Evolutionary conservation across 331 rosid genomes (phyloP), one percentile per base, ranked within the genome.

Genomic region (Pyrus hybrid): DNA sequence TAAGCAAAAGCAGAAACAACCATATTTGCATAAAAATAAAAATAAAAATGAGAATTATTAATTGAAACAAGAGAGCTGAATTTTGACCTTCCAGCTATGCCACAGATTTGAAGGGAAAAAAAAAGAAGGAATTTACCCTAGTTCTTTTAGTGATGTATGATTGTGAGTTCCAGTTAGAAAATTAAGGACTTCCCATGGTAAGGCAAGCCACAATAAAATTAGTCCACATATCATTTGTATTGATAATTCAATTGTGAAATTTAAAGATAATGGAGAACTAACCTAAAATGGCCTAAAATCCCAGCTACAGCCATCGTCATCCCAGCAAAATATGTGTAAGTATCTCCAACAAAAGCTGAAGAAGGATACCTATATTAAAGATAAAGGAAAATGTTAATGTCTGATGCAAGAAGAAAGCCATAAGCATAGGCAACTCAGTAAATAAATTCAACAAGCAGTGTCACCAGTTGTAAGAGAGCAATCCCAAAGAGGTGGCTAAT

Each of bases 261-360:
- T 54, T n/a, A 69, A 68, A 45, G 67, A 63, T n/a, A 70, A 72
- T n/a, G 28, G 54, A 33, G 68, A 64, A 64, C 78, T 57, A 61
- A 93, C 99, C 99, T 92, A 76, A 81, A 94, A 87, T 94, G 99
- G 79, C 96, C 99, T 76, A 94, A 85, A 79, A 94, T 94, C 73
- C 99, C 99, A 72, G 82, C 79, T 63, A 94, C 99, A 43, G 99
- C 97, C 99, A 94, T 90, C 23, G 97, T 92, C 99, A 94, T 94
- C 70, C 99, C 99, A 72, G 97, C 96, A 81, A 92, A 94, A 88
- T 94, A 94, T 41, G 99, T 94, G 79, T 78, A 94, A 0, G 99
- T 94, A 83, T 94, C 99, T 43, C 99, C 99, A 67, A 94, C 99
- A 79, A 94, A 94, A 82, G 85, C 99, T 13, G 96, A 77, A 53